phyloP scores from a whole-genome alignment of 805 yeast species.

The Lipomyces chichibuensis region DNA sequence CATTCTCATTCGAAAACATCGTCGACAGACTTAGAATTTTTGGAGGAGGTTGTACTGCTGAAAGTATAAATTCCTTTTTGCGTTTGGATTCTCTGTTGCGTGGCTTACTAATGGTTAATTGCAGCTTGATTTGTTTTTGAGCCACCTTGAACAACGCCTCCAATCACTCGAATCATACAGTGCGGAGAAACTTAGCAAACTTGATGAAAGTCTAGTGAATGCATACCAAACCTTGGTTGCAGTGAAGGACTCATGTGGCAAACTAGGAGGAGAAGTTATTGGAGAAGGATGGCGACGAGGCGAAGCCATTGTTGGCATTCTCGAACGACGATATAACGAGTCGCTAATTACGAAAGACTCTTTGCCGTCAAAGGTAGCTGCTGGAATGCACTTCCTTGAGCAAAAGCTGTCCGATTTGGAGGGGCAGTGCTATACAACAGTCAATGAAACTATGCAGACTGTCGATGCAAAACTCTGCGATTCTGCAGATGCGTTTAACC shows the following conservation, averaged over 20 bases:
- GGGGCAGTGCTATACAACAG: slow-evolving; percentile 36
- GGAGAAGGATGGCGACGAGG: slow-evolving; percentile 43
- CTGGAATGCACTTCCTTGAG: slow-evolving; percentile 45
- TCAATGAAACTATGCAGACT: slow-evolving; percentile 22
- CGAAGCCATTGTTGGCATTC: slow-evolving; percentile 41
- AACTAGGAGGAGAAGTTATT: slow-evolving; percentile 40
- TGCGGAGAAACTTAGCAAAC: slow-evolving; percentile 38
- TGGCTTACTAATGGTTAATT: too few species aligned
- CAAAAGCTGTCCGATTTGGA: slow-evolving; percentile 43
- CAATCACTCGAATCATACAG: slow-evolving; percentile 44
- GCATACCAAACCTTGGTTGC: slow-evolving; percentile 40
- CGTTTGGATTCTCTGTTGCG: not conserved
- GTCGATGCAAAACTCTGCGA: slow-evolving; percentile 14
- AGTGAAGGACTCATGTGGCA: slow-evolving; percentile 39
- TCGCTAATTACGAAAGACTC: slow-evolving; percentile 31
- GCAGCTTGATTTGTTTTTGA: slow-evolving; percentile 37
- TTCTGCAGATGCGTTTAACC: slow-evolving; percentile 30
- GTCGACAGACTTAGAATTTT: slow-evolving; percentile 20
- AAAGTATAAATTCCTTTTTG: slow-evolving; percentile 14
- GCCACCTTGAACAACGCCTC: slow-evolving; percentile 39
- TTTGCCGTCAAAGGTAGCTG: slow-evolving; percentile 37
- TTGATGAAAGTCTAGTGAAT: slow-evolving; percentile 42
- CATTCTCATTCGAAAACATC: slow-evolving; percentile 24
- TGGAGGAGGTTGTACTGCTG: slow-evolving; percentile 27
- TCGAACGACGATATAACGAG: slow-evolving; percentile 38